Conservation (phyloP, 129 eudicot genomes). For the Chrysanthemum makinoi region DNA sequence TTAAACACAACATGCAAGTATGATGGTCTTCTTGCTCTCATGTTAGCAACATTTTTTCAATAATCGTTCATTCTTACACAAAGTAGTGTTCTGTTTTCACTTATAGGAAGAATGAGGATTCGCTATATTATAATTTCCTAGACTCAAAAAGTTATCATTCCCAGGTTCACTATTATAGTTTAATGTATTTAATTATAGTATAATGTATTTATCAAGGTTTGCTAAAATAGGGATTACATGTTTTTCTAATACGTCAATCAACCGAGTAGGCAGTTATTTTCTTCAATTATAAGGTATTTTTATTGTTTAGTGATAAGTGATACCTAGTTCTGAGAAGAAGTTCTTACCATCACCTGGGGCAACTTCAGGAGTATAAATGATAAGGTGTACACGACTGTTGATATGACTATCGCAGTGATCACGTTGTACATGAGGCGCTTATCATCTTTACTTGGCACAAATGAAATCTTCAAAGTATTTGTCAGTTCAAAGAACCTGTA, state of each 20-base stretch:
- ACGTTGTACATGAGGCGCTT: slow-evolving; percentile 70
- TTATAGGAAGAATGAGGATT: too few relatives aligned
- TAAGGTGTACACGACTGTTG: slow-evolving; percentile 52
- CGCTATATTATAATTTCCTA: background rate
- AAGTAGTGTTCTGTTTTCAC: too few relatives aligned
- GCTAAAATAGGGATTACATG: background rate
- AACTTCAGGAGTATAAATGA: slow-evolving; percentile 60
- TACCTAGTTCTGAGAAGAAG: slow-evolving; percentile 3
- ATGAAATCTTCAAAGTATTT: slow-evolving; percentile 65
- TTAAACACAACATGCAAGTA: too few relatives aligned
- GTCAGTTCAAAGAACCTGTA: slow-evolving; percentile 83
- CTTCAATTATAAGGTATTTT: background rate
- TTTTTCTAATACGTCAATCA: background rate
- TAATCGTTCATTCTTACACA: too few relatives aligned
- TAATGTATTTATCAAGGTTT: background rate
- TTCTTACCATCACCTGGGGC: slow-evolving; percentile 60
- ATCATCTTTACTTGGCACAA: slow-evolving; percentile 80
- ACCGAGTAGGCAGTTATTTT: background rate
- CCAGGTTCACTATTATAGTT: background rate
- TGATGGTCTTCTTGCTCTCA: too few relatives aligned
- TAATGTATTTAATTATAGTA: background rate
- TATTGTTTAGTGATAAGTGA: background rate
- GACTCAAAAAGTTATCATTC: background rate
- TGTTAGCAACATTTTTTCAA: too few relatives aligned
- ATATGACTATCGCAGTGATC: slow-evolving; percentile 48